Percentiles rank a stretch among this genome's conserved stretches.
Evolutionary conservation across 257 asterid species (phyloP).

Genomic region (Fraxinus cuspidata): DNA sequence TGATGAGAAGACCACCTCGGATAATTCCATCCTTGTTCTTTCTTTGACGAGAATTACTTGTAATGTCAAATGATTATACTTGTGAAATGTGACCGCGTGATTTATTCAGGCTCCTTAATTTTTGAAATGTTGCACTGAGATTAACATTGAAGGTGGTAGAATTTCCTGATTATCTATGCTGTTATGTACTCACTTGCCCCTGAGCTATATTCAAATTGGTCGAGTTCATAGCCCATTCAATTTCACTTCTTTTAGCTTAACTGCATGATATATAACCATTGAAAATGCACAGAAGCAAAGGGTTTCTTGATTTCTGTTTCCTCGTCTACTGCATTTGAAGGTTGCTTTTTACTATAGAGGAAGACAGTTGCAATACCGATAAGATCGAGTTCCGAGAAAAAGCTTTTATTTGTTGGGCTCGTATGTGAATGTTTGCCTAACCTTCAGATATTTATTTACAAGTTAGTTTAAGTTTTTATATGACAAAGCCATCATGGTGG

Average conservation of each 20-base stretch:
- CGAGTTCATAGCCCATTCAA: neutral
- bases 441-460: too few relatives aligned
- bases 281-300: neutral
- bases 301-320: neutral
- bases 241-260: neutral
- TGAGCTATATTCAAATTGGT: conserved; percentile 1
- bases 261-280: neutral
- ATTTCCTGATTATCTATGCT: neutral
- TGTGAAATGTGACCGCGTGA: conserved; percentile 11
- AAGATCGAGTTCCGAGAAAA: neutral
- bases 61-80: conserved; percentile 25
- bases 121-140: neutral
- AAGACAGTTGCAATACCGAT: neutral
- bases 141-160: neutral
- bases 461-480: too few relatives aligned
- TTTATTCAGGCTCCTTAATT: conserved; percentile 21
- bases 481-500: too few relatives aligned
- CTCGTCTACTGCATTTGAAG: neutral
- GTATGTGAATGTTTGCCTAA: too few relatives aligned
- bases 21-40: conserved; percentile 20
- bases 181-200: conserved; percentile 6
- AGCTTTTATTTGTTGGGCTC: too few relatives aligned
- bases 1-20: conserved; percentile 14
- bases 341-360: neutral
- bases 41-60: conserved; percentile 27